These are phyloP conservation scores for Quercus agrifolia DNA, from an alignment of 306 rosid genomes.

Conservation along the genomic window DNA sequence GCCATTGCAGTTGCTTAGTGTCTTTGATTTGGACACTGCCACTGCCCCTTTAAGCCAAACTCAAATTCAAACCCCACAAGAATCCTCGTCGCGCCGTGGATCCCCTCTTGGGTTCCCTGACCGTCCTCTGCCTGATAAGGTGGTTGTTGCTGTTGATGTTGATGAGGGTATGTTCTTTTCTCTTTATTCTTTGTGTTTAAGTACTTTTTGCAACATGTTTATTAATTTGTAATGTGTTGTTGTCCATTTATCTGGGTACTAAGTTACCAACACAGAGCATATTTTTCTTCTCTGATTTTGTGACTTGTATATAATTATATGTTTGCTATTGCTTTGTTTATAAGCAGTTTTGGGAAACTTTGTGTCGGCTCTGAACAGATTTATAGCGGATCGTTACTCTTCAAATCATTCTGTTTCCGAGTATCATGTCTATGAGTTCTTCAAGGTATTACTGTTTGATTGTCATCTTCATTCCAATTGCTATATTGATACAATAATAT, in stretches of 20 bases:
- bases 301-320: background rate
- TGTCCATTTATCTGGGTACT: background rate
- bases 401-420: conserved; percentile 75
- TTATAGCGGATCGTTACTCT: conserved; percentile 78
- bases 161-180: conserved; percentile 71
- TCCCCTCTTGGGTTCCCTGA: conserved; percentile 34
- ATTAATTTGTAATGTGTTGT: background rate
- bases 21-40: conserved; percentile 27
- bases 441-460: conserved; percentile 52
- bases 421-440: conserved; percentile 91
- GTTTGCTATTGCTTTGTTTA: conserved; percentile 1
- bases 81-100: conserved; percentile 9
- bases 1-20: background rate
- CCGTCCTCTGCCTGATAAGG: conserved; percentile 38
- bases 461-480: background rate
- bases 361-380: conserved; percentile 84
- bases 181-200: background rate
- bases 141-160: conserved; percentile 83
- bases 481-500: no score
- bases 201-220: background rate
- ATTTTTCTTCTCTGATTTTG: background rate
- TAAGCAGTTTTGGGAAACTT: conserved; percentile 82
- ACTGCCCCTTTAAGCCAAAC: background rate
- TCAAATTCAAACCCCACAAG: conserved; percentile 4
- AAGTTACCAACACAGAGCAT: no score